Percentiles rank a stretch among this genome's conserved stretches.
These are phyloP conservation scores for Jatropha curcas DNA, from an alignment of 345 rosid species.

Conservation along the genomic window DNA sequence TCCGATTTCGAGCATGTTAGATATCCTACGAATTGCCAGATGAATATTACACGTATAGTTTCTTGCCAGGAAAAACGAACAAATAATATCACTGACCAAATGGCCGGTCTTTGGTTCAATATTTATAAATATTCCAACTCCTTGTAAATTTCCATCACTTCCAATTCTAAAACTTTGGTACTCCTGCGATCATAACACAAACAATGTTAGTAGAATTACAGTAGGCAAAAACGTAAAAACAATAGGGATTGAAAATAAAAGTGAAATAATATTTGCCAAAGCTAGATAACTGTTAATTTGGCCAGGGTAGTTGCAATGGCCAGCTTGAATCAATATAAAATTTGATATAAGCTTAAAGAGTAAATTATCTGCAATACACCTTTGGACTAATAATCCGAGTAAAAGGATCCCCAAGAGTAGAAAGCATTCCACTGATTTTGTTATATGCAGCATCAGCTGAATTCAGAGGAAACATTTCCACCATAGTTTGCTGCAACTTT, in stretches of 20 bases:
- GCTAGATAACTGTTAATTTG: too few relatives aligned
- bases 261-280: too few relatives aligned
- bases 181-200: constrained; percentile 50
- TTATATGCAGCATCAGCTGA: constrained; percentile 83
- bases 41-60: neutral
- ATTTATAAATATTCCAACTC: constrained; percentile 79
- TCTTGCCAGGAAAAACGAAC: neutral
- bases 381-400: constrained; percentile 89
- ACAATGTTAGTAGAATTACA: neutral
- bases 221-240: too few relatives aligned
- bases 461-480: constrained; percentile 76
- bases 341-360: neutral
- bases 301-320: neutral
- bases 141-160: constrained; percentile 87
- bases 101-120: constrained; percentile 78
- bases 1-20: neutral
- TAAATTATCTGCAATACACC: constrained; percentile 34
- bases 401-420: constrained; percentile 90
- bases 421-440: constrained; percentile 77
- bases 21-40: neutral
- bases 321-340: neutral
- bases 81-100: constrained; percentile 57
- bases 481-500: constrained; percentile 88
- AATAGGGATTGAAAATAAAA: neutral
- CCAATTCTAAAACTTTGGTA: constrained; percentile 88